Evolutionary conservation across 2,329 filamentous ascomycete species (phyloP), one percentile per base, ranked within the genome.

Genomic region (Penicillium aurantiogriseum): DNA sequence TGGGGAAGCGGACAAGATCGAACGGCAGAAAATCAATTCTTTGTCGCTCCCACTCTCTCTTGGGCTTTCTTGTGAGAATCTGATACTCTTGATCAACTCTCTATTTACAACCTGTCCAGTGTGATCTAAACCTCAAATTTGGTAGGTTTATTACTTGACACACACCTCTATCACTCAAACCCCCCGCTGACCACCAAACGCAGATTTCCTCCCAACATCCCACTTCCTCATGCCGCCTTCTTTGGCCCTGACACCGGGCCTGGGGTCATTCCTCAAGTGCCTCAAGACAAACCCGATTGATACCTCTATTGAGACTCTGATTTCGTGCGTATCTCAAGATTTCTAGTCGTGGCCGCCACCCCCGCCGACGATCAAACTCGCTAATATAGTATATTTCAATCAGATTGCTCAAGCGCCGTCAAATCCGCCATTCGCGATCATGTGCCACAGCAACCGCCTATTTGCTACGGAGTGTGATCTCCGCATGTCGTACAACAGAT

Each of bases 371-470:
- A 43, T 27, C 48, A n/a, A 13, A 23, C 39, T 54, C 45, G 49
- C 58, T 62, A 58, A 62, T 10, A 39, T 36, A 5, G 36, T 45
- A 39, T 25, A n/a, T 39, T 42, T 35, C 23, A n/a, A 43, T 27
- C 67, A 94, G 91, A 51, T 86, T 97, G 21, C 84, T 99, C 63
- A 97, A 96, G 76, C 84, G 92, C 72, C 84, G 92, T 67, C 93
- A 97, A 72, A 96, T 99, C 69, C 86, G 85, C 60, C 91, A 91
- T 64, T 91, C 92, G 46, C 87, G 94, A 74, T 86, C 90, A 74
- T 97, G 92, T 77, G 94, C 94, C 56, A 86, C 94, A 58, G 92
- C 92, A 60, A 97, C 93, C 3, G 90, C 92, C 23, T 89, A 95
- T 67, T 86, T 97, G 29, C 86, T 99, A 43, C 85, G 92, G 51